Evolutionary conservation across 306 rosid species (phyloP).

Genomic region (Prinsepia uniflora): DNA sequence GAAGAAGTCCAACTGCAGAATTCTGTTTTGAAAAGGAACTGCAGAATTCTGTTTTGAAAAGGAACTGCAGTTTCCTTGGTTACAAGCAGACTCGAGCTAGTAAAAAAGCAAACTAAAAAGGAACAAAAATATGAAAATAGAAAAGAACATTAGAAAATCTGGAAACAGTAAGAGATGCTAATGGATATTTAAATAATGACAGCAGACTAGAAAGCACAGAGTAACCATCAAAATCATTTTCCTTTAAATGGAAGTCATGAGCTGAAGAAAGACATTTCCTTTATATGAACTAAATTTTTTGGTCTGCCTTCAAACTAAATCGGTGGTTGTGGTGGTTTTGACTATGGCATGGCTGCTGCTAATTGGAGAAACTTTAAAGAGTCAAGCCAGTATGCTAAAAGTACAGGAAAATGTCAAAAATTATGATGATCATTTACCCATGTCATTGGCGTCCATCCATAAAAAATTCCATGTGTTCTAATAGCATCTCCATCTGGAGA

Average conservation of each 20-base stretch:
- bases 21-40: not conserved
- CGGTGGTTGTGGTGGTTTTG: not conserved
- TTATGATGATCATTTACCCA: slow-evolving; percentile 46
- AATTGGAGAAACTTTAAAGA: not conserved
- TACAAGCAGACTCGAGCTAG: not conserved
- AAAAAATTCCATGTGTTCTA: slow-evolving; percentile 63
- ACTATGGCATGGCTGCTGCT: not conserved
- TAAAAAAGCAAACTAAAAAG: not conserved
- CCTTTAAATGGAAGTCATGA: not conserved
- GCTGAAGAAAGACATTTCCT: not conserved
- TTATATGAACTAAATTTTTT: not conserved
- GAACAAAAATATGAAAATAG: too few relatives aligned
- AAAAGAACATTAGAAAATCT: not conserved
- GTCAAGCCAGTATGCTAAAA: not conserved
- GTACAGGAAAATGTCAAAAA: not conserved
- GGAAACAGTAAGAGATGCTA: not conserved
- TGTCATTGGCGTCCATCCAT: slow-evolving; percentile 83
- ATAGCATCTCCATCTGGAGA: slow-evolving; percentile 95
- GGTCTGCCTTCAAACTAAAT: slow-evolving; percentile 1
- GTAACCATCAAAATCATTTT: not conserved
- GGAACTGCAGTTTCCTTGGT: not conserved
- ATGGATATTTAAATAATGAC: not conserved
- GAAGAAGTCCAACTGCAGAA: not conserved
- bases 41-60: not conserved
- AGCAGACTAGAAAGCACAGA: not conserved